Evolutionary conservation across 768 basidiomycete genomes (phyloP).

Genomic region (Plicaturopsis crispa): DNA sequence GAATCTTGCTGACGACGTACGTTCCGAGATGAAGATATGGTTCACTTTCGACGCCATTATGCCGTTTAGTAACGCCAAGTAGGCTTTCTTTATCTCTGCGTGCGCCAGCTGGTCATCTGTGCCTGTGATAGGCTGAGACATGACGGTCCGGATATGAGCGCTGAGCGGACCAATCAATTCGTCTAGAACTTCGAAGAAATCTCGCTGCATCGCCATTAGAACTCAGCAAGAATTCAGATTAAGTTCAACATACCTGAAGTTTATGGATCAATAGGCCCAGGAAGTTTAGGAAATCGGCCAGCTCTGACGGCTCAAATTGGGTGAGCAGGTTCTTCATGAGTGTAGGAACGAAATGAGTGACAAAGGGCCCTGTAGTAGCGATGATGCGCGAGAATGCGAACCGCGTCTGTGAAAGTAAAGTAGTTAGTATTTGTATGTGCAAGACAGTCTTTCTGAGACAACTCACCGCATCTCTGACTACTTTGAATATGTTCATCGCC

Average conservation of each 20-base stretch:
- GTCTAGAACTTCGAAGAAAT: slow-evolving; percentile 85
- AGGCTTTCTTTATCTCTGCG: slow-evolving; percentile 80
- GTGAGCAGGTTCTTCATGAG: slow-evolving; percentile 87
- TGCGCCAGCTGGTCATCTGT: slow-evolving; percentile 84
- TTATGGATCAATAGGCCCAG: slow-evolving; percentile 87
- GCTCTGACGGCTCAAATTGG: slow-evolving; percentile 86
- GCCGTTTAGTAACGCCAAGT: slow-evolving; percentile 73
- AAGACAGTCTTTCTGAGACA: neutral
- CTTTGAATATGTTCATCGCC: slow-evolving; percentile 79
- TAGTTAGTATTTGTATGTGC: slow-evolving; percentile 3
- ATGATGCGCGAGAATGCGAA: slow-evolving; percentile 92
- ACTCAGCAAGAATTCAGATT: slow-evolving; percentile 1
- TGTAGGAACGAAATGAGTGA: slow-evolving; percentile 81
- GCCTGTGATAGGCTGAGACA: slow-evolving; percentile 76
- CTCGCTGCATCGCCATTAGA: slow-evolving; percentile 47
- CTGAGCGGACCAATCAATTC: slow-evolving; percentile 84
- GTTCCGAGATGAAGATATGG: slow-evolving; percentile 79
- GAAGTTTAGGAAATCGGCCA: slow-evolving; percentile 95
- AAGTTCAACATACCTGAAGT: slow-evolving; percentile 54
- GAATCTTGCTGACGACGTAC: slow-evolving; percentile 47
- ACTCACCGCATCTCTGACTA: slow-evolving; percentile 88
- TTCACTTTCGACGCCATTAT: slow-evolving; percentile 79
- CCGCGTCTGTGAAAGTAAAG: slow-evolving; percentile 53
- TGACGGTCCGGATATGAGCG: slow-evolving; percentile 67
- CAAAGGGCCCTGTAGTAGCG: slow-evolving; percentile 78